phyloP scores from a whole-genome alignment of 768 basidiomycete species.

The Coprinopsis marcescibilis region DNA sequence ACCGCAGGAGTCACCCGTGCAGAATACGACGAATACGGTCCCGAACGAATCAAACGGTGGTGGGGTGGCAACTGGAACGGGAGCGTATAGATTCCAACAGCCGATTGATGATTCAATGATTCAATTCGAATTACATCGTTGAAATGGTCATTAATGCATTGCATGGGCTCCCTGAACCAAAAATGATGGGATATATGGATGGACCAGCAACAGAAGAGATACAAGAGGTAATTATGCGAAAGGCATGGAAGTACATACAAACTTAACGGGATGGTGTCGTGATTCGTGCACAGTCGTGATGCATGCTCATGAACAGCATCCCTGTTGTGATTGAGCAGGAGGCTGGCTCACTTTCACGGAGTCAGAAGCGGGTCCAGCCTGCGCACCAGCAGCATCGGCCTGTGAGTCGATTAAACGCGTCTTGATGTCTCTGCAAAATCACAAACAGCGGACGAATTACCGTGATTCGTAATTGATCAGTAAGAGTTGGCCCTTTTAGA shows the following conservation, averaged over 20 bases:
- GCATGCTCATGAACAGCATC: constrained; percentile 56
- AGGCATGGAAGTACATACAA: constrained; percentile 11
- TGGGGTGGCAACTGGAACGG: constrained; percentile 89
- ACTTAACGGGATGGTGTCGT: too few relatives aligned
- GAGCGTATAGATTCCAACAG: background rate
- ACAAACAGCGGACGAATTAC: background rate
- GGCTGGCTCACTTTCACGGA: constrained; percentile 67
- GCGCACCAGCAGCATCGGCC: constrained; percentile 46
- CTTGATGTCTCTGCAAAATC: constrained; percentile 83
- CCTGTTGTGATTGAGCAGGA: constrained; percentile 32
- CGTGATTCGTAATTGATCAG: too few relatives aligned
- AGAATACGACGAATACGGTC: constrained; percentile 90
- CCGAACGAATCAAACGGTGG: constrained; percentile 83
- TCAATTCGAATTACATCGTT: too few relatives aligned
- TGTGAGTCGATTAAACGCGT: constrained; percentile 94
- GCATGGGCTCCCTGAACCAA: too few relatives aligned
- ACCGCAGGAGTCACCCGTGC: constrained; percentile 58
- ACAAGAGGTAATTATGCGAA: constrained; percentile 1
- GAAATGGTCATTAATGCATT: too few relatives aligned
- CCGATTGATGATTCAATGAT: too few relatives aligned
- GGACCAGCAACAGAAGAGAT: constrained; percentile 1
- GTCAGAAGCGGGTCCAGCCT: constrained; percentile 40
- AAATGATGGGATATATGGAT: constrained; percentile 1
- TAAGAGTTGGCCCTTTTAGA: background rate
- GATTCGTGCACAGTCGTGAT: too few relatives aligned